A percentile compares a stretch with the other conserved stretches of the same genome.
Evolutionary conservation across 2,329 filamentous ascomycete genomes (phyloP).

Genomic region (Xylariaceae sp.): DNA sequence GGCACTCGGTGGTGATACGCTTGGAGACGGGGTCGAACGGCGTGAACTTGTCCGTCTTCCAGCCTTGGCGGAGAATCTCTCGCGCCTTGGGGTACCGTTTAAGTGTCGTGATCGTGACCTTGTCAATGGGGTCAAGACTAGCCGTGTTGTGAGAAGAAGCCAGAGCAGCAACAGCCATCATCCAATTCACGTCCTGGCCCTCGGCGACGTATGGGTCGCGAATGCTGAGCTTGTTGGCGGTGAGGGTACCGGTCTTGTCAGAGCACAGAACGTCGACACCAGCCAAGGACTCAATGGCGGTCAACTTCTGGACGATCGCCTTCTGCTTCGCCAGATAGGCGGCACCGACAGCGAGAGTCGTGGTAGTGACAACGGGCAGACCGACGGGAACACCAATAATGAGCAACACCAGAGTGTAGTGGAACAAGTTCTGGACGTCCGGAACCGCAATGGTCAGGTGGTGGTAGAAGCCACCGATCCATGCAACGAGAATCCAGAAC

Average conservation of each 20-base stretch:
- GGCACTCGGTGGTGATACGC: constrained; percentile 65
- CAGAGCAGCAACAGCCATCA: constrained; percentile 73
- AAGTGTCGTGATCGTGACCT: constrained; percentile 68
- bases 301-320: constrained; percentile 73
- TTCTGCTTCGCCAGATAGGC: constrained; percentile 72
- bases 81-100: constrained; percentile 71
- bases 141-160: constrained; percentile 74
- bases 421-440: constrained; percentile 53
- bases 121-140: constrained; percentile 72
- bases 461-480: constrained; percentile 75
- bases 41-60: constrained; percentile 70
- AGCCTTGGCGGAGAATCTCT: constrained; percentile 67
- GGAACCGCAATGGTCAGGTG: constrained; percentile 55
- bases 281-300: constrained; percentile 68
- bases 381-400: constrained; percentile 75
- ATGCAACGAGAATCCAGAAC: constrained; percentile 66
- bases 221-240: constrained; percentile 67
- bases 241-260: constrained; percentile 74
- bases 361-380: constrained; percentile 73
- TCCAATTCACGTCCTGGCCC: constrained; percentile 74
- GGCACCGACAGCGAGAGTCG: constrained; percentile 68
- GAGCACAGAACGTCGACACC: constrained; percentile 75
- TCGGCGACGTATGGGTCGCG: constrained; percentile 71
- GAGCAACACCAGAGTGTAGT: constrained; percentile 62
- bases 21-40: constrained; percentile 75